Conservation (phyloP, 192 early-diverging fungal species). For the Linnemannia hyalina region DNA sequence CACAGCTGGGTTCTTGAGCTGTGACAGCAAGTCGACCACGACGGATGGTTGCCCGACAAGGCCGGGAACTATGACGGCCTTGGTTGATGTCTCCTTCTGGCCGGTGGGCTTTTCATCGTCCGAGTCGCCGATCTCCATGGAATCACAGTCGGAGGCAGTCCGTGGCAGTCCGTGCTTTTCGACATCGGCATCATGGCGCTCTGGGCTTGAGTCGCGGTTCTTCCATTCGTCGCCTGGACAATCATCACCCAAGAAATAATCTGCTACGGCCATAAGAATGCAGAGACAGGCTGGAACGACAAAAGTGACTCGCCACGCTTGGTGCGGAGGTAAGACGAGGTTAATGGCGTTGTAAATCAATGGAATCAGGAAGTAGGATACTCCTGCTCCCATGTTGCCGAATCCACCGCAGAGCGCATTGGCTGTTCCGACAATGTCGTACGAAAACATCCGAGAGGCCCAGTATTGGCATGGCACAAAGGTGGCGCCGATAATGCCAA, state of each 20-base stretch:
- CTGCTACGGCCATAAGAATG: constrained; percentile 40
- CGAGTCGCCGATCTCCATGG: background rate
- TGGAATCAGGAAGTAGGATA: constrained; percentile 75
- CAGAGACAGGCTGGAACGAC: constrained; percentile 55
- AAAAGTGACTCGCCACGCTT: constrained; percentile 66
- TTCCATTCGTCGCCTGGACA: constrained; percentile 57
- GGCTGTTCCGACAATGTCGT: constrained; percentile 71
- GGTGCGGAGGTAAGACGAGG: constrained; percentile 24
- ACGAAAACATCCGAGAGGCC: constrained; percentile 71
- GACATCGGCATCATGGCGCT: constrained; percentile 20
- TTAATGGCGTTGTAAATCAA: constrained; percentile 59
- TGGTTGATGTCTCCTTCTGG: background rate
- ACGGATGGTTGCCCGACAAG: background rate
- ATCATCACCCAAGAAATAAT: constrained; percentile 60
- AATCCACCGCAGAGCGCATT: constrained; percentile 79
- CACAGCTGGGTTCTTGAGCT: constrained; percentile 53
- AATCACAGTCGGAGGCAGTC: constrained; percentile 18
- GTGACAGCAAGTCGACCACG: constrained; percentile 18
- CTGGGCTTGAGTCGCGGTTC: background rate
- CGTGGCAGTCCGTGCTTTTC: constrained; percentile 35
- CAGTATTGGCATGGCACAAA: constrained; percentile 83
- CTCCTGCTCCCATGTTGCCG: constrained; percentile 78
- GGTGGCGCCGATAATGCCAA: constrained; percentile 73
- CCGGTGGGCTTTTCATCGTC: constrained; percentile 11
- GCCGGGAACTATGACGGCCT: background rate